A percentile compares a stretch with the other conserved stretches of the same genome.
Conservation (phyloP, 1,139 yeast genomes). For the Meyerozyma guilliermondii region DNA sequence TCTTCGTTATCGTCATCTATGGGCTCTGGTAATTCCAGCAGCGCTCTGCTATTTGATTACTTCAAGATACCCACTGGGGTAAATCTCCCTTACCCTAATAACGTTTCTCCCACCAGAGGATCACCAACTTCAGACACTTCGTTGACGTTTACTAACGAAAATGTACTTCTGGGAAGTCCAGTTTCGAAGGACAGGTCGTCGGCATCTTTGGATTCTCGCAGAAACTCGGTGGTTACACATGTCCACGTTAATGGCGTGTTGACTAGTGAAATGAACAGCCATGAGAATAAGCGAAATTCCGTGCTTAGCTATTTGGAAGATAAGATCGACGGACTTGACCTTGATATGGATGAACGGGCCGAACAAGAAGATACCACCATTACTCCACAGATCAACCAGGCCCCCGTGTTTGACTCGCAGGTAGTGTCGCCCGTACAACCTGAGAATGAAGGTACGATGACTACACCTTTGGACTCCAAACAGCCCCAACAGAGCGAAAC, state of each 20-base stretch:
- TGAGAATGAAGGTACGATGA: constrained; percentile 5
- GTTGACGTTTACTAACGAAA: constrained; percentile 1
- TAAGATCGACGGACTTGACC: constrained; percentile 40
- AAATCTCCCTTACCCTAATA: constrained; percentile 29
- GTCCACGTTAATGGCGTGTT: constrained; percentile 46
- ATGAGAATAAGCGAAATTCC: constrained; percentile 34
- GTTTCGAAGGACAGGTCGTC: constrained; percentile 6
- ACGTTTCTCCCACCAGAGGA: constrained; percentile 34
- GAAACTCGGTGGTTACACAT: constrained; percentile 43
- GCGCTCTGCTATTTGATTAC: constrained; percentile 25
- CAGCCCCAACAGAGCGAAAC: background rate
- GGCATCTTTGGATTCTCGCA: constrained; percentile 19
- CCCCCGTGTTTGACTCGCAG: constrained; percentile 23
- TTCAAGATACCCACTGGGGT: constrained; percentile 30
- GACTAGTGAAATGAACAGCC: constrained; percentile 25
- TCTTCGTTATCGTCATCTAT: constrained; percentile 37
- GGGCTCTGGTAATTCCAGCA: constrained; percentile 13
- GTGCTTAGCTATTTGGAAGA: constrained; percentile 44
- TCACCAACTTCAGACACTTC: constrained; percentile 15
- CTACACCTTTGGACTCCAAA: too few relatives aligned
- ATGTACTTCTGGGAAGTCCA: constrained; percentile 7
- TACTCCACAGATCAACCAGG: constrained; percentile 29
- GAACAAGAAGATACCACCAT: constrained; percentile 6
- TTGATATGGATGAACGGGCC: background rate
- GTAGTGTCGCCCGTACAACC: constrained; percentile 12